These are phyloP conservation scores for Pichia pseudocactophila DNA, from an alignment of 805 yeast genomes.

Conservation along the genomic window DNA sequence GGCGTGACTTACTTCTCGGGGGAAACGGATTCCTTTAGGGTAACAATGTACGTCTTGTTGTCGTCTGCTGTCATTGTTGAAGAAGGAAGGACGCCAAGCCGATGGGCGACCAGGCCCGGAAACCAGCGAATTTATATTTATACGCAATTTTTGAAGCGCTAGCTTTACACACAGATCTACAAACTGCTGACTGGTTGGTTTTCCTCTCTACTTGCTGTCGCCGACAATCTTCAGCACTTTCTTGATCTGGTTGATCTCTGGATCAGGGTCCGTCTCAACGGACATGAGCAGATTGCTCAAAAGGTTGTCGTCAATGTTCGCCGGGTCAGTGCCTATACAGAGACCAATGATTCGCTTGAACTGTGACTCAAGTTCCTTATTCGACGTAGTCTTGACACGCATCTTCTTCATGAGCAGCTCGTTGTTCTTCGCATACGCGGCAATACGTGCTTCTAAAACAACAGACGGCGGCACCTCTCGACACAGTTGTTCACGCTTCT, in stretches of 20 bases:
- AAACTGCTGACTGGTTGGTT: too few relatives aligned
- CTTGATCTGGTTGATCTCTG: slow-evolving; percentile 28
- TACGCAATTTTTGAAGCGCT: too few relatives aligned
- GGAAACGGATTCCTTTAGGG: slow-evolving; percentile 8
- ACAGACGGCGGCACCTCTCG: slow-evolving; percentile 37
- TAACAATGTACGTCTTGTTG: slow-evolving; percentile 9
- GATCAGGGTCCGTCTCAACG: slow-evolving; percentile 76
- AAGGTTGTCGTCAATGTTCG: slow-evolving; percentile 50
- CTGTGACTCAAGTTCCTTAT: slow-evolving; percentile 56
- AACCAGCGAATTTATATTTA: too few relatives aligned
- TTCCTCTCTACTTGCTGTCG: slow-evolving; percentile 17
- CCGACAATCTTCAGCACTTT: slow-evolving; percentile 28
- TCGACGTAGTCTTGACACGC: slow-evolving; percentile 41
- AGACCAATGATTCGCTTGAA: slow-evolving; percentile 82
- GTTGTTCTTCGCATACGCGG: slow-evolving; percentile 72
- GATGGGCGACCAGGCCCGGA: background rate
- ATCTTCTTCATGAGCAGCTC: slow-evolving; percentile 44
- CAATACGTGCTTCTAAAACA: slow-evolving; percentile 65
- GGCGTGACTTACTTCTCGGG: slow-evolving; percentile 5
- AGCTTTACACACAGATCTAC: too few relatives aligned
- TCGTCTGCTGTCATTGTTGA: slow-evolving; percentile 4
- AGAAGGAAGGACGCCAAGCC: background rate
- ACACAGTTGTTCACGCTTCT: slow-evolving; percentile 7
- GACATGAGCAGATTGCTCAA: slow-evolving; percentile 82
- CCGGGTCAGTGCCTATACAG: slow-evolving; percentile 81